Evolutionary conservation across 768 basidiomycete species (phyloP).

Genomic region (Tulasnella sp.): DNA sequence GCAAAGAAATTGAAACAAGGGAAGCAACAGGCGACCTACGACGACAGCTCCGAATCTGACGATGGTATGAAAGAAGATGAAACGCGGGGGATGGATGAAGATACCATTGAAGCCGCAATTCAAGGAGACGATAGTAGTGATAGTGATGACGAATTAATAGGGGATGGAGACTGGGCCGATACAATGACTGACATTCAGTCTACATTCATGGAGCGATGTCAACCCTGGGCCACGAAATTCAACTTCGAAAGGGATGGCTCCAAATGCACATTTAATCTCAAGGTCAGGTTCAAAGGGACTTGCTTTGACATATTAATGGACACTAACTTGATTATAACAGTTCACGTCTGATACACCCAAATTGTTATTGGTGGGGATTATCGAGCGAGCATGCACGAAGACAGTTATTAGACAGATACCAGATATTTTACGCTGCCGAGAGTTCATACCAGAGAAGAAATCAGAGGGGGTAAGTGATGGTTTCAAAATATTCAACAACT

Average conservation of each 20-base stretch:
- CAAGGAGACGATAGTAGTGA: constrained; percentile 24
- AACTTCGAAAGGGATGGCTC: constrained; percentile 25
- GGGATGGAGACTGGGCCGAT: constrained; percentile 18
- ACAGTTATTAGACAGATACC: constrained; percentile 84
- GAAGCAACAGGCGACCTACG: constrained; percentile 64
- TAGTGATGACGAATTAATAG: constrained; percentile 19
- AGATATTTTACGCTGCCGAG: constrained; percentile 68
- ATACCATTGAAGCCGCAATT: constrained; percentile 38
- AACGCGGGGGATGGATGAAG: constrained; percentile 28
- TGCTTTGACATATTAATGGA: background rate
- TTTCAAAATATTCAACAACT: constrained; percentile 19
- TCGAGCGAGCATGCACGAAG: constrained; percentile 73
- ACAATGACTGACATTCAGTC: constrained; percentile 47
- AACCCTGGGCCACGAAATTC: constrained; percentile 15
- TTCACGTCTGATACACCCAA: constrained; percentile 84
- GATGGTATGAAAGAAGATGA: constrained; percentile 29
- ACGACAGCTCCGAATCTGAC: constrained; percentile 36
- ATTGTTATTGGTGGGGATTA: constrained; percentile 81
- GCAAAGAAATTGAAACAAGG: constrained; percentile 58
- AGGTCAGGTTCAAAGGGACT: constrained; percentile 40
- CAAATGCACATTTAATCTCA: constrained; percentile 65
- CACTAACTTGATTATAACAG: constrained; percentile 30
- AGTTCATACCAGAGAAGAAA: constrained; percentile 50
- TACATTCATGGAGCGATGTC: constrained; percentile 53
- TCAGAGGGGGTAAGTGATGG: constrained; percentile 36